Evolutionary conservation across 257 asterid species (phyloP), one percentile per base, ranked within the genome.

Genomic region (Rubia yunnanensis): DNA sequence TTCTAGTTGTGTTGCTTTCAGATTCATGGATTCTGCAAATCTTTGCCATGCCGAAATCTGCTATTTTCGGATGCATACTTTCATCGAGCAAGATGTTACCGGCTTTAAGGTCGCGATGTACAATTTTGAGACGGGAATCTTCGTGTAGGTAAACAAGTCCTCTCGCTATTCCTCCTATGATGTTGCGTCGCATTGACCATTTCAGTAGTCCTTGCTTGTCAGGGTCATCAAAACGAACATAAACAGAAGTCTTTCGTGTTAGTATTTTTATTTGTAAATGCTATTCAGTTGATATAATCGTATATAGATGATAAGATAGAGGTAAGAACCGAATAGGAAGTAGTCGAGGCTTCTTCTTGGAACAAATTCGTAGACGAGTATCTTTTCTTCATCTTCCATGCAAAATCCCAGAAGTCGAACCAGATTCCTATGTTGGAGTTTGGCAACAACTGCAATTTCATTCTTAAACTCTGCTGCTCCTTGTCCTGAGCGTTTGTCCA

Each of bases 141-240:
- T 70, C 74, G 15, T 76, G 80, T 5, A 76, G 69, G 57, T 76
- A 76, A 10, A 76, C 63, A 18, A 76, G 64, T 0, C 77, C 80
- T 54, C 1, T 58, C 1, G 74, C 80, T 27, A 76, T 17, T 5
- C 77, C 73, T 28, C 26, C 59, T 9, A 73, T 73, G 63, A 77
- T 77, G 15, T 55, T 55, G 60, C 20, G 28, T 2, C 78, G 70
- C 36, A 1, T 57, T 48, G 59, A 24, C 78, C 78, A 68, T 22
- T 63, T 39, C 20, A 74, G 18, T 15, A 18, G 2, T 0, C 10
- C n/a, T 20, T 36, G 36, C 53, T 20, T 74, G 23, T 69, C 60
- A 24, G 28, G 11, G 23, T 74, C 78, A 53, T 0, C 27, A 41
- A 0, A 36, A 2, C 6, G 36, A 32, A 32, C 3, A 32, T 32